Conservation (phyloP, 2,329 filamentous ascomycete genomes). For the Fusarium sp. region DNA sequence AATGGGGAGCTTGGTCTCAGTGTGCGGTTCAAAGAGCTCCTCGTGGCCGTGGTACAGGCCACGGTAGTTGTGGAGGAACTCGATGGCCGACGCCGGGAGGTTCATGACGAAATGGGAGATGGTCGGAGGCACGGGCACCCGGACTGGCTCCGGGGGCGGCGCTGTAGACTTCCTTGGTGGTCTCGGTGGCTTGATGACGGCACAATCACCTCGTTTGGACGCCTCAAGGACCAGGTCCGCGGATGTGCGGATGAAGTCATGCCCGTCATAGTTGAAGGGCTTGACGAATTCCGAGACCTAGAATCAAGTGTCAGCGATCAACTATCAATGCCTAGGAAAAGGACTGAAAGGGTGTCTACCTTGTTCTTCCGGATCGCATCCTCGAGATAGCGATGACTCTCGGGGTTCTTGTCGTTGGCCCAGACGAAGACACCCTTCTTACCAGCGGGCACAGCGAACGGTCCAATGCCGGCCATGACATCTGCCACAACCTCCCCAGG, state of each 20-base stretch:
- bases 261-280: conserved; percentile 85
- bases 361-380: conserved; percentile 83
- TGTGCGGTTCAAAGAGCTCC: conserved; percentile 71
- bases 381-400: conserved; percentile 79
- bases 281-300: conserved; percentile 77
- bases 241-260: conserved; percentile 80
- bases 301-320: conserved; percentile 16
- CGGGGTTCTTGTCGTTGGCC: conserved; percentile 97
- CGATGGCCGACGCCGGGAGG: conserved; percentile 88
- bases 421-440: conserved; percentile 92
- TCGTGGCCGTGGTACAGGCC: conserved; percentile 84
- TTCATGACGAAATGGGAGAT: conserved; percentile 99
- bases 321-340: background rate
- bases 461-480: conserved; percentile 97
- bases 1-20: conserved; percentile 75
- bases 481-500: conserved; percentile 93
- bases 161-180: conserved; percentile 53
- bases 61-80: conserved; percentile 76
- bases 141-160: conserved; percentile 52
- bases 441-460: conserved; percentile 92
- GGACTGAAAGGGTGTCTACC: conserved; percentile 57
- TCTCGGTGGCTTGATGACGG: conserved; percentile 59
- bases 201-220: conserved; percentile 63
- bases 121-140: conserved; percentile 73
- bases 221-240: conserved; percentile 70